phyloP scores from a whole-genome alignment of 2,329 filamentous ascomycete genomes.

The Neoscytalidium dimidiatum region DNA sequence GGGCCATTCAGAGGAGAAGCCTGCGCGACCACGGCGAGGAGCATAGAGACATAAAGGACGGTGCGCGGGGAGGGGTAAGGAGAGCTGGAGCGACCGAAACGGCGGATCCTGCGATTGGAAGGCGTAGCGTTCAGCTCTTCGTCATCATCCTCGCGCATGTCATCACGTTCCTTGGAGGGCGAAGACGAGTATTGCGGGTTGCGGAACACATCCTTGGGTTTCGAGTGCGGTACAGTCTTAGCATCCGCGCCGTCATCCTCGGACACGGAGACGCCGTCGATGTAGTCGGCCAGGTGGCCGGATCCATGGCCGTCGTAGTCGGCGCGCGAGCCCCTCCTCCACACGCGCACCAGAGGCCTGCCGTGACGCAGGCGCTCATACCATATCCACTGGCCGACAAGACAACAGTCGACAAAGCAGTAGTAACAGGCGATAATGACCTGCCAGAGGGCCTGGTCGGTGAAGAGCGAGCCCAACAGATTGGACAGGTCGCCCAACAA shows the following conservation, averaged over 20 bases:
- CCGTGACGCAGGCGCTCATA: slow-evolving; percentile 60
- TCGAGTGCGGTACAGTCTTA: slow-evolving; percentile 26
- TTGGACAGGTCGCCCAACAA: slow-evolving; percentile 66
- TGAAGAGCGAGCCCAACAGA: slow-evolving; percentile 63
- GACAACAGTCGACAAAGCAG: slow-evolving; percentile 63
- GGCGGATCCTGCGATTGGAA: slow-evolving; percentile 31
- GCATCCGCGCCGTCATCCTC: not conserved
- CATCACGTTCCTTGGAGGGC: slow-evolving; percentile 13
- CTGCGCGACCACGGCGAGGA: slow-evolving; percentile 45
- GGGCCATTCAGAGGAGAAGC: slow-evolving; percentile 35
- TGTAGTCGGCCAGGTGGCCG: slow-evolving; percentile 33
- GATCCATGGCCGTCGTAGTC: slow-evolving; percentile 25
- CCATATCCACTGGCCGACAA: slow-evolving; percentile 67
- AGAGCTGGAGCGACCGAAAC: slow-evolving; percentile 41
- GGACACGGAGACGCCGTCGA: slow-evolving; percentile 26
- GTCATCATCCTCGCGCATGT: not conserved
- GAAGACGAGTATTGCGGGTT: slow-evolving; percentile 28
- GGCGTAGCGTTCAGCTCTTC: slow-evolving; percentile 2
- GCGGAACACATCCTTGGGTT: slow-evolving; percentile 36
- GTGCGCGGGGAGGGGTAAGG: slow-evolving; percentile 50
- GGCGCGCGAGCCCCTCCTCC: slow-evolving; percentile 20
- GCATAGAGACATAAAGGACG: slow-evolving; percentile 47
- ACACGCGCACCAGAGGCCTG: slow-evolving; percentile 35
- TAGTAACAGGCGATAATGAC: slow-evolving; percentile 67
- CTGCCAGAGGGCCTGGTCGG: slow-evolving; percentile 67